Evolutionary conservation across 306 rosid species (phyloP), one percentile per base, ranked within the genome.

Genomic region (Prosopis cineraria): DNA sequence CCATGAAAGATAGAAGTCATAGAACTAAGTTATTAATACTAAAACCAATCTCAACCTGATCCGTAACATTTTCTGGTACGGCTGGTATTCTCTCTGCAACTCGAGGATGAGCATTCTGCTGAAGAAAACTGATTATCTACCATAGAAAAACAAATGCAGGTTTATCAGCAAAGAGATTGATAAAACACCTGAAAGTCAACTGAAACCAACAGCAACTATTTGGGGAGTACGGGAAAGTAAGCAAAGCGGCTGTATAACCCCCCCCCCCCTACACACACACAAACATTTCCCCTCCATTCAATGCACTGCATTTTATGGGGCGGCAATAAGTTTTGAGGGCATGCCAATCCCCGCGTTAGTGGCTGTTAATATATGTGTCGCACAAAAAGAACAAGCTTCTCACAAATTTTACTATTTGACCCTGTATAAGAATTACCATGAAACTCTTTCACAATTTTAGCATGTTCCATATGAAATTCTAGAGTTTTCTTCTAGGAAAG

Each of bases 21-120:
- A 30, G 33, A 31, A 10, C 24, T 19, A 48, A 19, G 29, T 29
- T 48, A 71, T 20, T 34, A 52, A 33, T 33, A 22, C 13, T 6
- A 12, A 7, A 45, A 17, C 27, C 34, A 4, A 47, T 19, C 43
- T 43, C 47, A 80, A 91, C 98, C 99, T 93, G 98, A 80, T 95
- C 98, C 0, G 98, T 95, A 83, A 95, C 98, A 84, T 95, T 95
- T 87, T 95, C 98, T 20, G 99, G 98, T 33, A 93, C 88, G 34
- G 94, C 66, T 50, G 98, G 99, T 74, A 82, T n/a, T 85, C 93
- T 93, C 76, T 88, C 93, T 4, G 96, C 91, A 82, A 93, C 99
- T 25, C 99, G 93, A 72, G 98, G 88, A 87, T 93, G 98, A 63
- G 99, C 91, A 83, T 95, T 93, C 84, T 95, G 98, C 90, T 89